phyloP scores from a whole-genome alignment of 2,329 filamentous ascomycete species.

The Ophiosphaerella narmari region DNA sequence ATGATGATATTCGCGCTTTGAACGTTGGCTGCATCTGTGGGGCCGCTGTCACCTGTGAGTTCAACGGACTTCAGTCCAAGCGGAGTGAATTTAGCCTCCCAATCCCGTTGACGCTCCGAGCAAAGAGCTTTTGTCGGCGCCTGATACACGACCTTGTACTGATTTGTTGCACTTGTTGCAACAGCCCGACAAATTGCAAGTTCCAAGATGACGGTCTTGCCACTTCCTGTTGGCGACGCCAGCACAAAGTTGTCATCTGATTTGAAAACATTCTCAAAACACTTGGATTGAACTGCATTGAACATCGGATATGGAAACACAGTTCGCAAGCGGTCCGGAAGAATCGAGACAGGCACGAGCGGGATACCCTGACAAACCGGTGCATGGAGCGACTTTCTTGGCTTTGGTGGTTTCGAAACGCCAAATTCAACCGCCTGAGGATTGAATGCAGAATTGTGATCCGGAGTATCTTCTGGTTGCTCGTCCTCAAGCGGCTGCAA shows the following conservation, averaged over 20 bases:
- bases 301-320: conserved; percentile 76
- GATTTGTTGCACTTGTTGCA: conserved; percentile 57
- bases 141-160: conserved; percentile 83
- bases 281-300: conserved; percentile 83
- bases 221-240: conserved; percentile 81
- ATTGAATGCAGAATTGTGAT: neutral
- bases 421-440: neutral
- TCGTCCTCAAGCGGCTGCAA: too few species aligned
- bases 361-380: conserved; percentile 62
- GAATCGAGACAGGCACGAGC: conserved; percentile 61
- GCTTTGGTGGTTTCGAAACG: neutral
- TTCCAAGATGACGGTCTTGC: conserved; percentile 82
- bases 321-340: conserved; percentile 71
- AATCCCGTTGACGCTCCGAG: conserved; percentile 75
- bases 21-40: conserved; percentile 67
- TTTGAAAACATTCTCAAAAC: conserved; percentile 68
- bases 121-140: conserved; percentile 85
- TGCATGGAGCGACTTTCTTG: conserved; percentile 3
- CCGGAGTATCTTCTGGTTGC: neutral
- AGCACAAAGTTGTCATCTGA: conserved; percentile 77
- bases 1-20: conserved; percentile 80
- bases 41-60: conserved; percentile 80
- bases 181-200: conserved; percentile 78
- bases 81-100: conserved; percentile 72
- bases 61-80: conserved; percentile 74